Percentiles rank a stretch among this genome's conserved stretches.
These are phyloP conservation scores for Ceratocystis cacaofunesta DNA, from an alignment of 2,329 filamentous ascomycete species.

Conservation along the genomic window DNA sequence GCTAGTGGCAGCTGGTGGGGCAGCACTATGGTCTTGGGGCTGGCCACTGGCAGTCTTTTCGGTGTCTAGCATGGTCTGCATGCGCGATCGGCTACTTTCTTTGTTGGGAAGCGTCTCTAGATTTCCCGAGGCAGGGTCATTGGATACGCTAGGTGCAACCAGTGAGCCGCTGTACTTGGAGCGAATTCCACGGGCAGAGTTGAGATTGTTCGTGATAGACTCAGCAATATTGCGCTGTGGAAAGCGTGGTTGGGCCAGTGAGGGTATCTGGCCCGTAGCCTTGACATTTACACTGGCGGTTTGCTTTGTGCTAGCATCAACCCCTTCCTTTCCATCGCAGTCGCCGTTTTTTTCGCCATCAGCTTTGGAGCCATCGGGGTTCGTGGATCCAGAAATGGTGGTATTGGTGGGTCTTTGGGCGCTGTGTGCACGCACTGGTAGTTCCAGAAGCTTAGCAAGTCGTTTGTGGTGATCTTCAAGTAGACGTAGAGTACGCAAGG, in stretches of 20 bases:
- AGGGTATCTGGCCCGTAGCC: constrained; percentile 32
- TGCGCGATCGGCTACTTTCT: constrained; percentile 34
- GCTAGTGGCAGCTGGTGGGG: constrained; percentile 10
- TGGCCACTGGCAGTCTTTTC: constrained; percentile 38
- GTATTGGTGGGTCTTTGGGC: constrained; percentile 29
- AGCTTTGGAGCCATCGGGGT: constrained; percentile 19
- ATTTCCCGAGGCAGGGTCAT: constrained; percentile 57
- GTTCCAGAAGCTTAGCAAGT: constrained; percentile 66
- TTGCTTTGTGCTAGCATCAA: not conserved
- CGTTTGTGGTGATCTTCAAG: constrained; percentile 78
- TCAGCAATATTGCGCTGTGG: constrained; percentile 50
- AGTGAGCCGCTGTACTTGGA: constrained; percentile 50
- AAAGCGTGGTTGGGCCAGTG: constrained; percentile 21
- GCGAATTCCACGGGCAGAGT: constrained; percentile 68
- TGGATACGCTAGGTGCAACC: constrained; percentile 56
- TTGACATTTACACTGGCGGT: not conserved
- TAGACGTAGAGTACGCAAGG: constrained; percentile 66
- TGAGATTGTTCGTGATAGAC: constrained; percentile 78
- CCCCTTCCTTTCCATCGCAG: constrained; percentile 26
- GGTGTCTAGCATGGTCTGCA: constrained; percentile 41
- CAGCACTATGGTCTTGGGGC: not conserved
- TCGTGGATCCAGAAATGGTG: constrained; percentile 18
- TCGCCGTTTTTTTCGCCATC: constrained; percentile 20
- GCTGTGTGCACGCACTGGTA: constrained; percentile 49
- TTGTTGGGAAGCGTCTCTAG: constrained; percentile 42